phyloP scores from a whole-genome alignment of 768 basidiomycete species.

The Pisolithus marmoratus region DNA sequence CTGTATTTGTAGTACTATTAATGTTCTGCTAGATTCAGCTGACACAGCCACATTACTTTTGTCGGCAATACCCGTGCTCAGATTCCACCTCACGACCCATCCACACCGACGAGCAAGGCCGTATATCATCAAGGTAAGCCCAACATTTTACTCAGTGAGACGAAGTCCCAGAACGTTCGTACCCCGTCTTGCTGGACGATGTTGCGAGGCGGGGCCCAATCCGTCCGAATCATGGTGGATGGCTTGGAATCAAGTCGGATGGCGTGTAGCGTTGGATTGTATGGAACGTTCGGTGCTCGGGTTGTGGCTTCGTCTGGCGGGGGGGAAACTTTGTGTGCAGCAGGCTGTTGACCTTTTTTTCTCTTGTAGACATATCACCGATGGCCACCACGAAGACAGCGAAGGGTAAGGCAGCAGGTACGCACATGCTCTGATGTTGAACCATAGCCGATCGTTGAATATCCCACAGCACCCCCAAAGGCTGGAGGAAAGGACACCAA shows the following conservation, averaged over 20 bases:
- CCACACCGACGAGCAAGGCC: constrained; percentile 23
- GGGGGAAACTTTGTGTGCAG: neutral
- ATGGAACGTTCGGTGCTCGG: neutral
- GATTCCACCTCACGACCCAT: neutral
- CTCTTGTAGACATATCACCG: constrained; percentile 12
- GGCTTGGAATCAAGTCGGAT: constrained; percentile 14
- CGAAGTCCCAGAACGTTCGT: neutral
- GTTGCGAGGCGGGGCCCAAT: neutral
- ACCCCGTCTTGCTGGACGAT: neutral
- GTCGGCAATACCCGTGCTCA: constrained; percentile 21
- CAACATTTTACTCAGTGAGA: neutral
- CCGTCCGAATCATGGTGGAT: constrained; percentile 15
- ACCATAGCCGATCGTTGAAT: neutral
- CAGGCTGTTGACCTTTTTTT: constrained; percentile 4
- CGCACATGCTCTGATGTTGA: constrained; percentile 21
- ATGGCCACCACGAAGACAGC: constrained; percentile 69
- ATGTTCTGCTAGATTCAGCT: constrained; percentile 7
- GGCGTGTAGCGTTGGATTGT: neutral
- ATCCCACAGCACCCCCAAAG: constrained; percentile 22
- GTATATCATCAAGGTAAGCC: constrained; percentile 23
- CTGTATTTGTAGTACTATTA: constrained; percentile 7
- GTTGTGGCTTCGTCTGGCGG: neutral
- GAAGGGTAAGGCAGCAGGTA: constrained; percentile 55
- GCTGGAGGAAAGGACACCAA: constrained; percentile 43
- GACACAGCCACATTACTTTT: constrained; percentile 17